phyloP scores from a whole-genome alignment of 1,284 basidiomycete genomes.

The Malassezia globosa region DNA sequence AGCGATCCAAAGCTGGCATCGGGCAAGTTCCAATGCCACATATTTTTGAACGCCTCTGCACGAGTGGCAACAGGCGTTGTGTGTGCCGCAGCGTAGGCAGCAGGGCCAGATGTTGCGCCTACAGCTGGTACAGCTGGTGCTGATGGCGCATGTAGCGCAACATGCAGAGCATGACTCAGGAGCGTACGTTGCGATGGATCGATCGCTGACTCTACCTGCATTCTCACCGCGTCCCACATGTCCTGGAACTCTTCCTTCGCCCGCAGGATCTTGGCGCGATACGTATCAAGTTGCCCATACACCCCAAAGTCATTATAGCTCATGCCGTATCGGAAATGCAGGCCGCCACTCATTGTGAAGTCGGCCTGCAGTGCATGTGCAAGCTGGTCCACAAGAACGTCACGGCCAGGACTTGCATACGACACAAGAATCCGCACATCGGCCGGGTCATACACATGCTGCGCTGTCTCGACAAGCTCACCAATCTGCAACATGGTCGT shows the following conservation, averaged over 20 bases:
- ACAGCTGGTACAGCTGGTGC: slow-evolving; percentile 22
- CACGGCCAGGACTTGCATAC: slow-evolving; percentile 81
- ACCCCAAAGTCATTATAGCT: slow-evolving; percentile 96
- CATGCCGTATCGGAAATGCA: slow-evolving; percentile 92
- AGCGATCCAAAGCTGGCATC: slow-evolving; percentile 85
- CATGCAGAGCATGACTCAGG: slow-evolving; percentile 76
- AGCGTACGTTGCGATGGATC: slow-evolving; percentile 80
- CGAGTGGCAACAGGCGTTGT: slow-evolving; percentile 53
- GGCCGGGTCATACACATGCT: slow-evolving; percentile 71
- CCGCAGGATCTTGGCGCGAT: slow-evolving; percentile 65
- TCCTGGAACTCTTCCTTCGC: slow-evolving; percentile 76
- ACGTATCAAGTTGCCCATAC: slow-evolving; percentile 76
- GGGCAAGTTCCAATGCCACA: slow-evolving; percentile 93
- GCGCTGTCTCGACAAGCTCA: slow-evolving; percentile 91
- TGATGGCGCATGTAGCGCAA: slow-evolving; percentile 62
- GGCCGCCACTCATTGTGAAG: slow-evolving; percentile 80
- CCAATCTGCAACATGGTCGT: slow-evolving; percentile 93
- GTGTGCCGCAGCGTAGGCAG: too few relatives aligned
- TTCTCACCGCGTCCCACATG: slow-evolving; percentile 86
- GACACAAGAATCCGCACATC: slow-evolving; percentile 89
- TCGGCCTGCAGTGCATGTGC: slow-evolving; percentile 84
- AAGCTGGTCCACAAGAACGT: slow-evolving; percentile 82
- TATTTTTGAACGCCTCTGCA: slow-evolving; percentile 59
- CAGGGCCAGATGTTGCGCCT: too few relatives aligned
- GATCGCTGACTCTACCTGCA: slow-evolving; percentile 79